Conservation (phyloP, 768 basidiomycete species). For the Boletus speciosus region DNA sequence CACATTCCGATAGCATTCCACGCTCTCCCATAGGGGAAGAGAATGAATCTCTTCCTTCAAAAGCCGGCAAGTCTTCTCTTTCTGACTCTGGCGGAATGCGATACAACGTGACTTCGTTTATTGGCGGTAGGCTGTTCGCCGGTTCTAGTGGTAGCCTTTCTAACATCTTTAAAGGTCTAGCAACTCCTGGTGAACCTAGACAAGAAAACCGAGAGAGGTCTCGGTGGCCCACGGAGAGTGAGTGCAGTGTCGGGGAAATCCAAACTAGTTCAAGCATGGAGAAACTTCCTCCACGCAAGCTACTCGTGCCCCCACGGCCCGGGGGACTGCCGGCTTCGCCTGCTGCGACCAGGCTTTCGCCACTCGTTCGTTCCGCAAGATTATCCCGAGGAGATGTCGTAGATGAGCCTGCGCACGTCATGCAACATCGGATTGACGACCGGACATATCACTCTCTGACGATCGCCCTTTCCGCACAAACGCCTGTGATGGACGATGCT, state of each 20-base stretch:
- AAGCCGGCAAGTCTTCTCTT: slow-evolving; percentile 14
- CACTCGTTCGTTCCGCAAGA: neutral
- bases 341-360: neutral
- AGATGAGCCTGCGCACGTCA: neutral
- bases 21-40: slow-evolving; percentile 17
- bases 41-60: slow-evolving; percentile 6
- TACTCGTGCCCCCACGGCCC: neutral
- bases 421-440: neutral
- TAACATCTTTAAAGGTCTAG: slow-evolving; percentile 31
- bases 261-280: neutral
- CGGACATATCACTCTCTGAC: slow-evolving; percentile 15
- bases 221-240: slow-evolving; percentile 3
- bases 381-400: neutral
- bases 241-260: neutral
- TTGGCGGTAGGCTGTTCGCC: slow-evolving; percentile 40
- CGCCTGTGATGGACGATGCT: slow-evolving; percentile 14
- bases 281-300: neutral
- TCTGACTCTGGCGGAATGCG: slow-evolving; percentile 48
- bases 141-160: neutral
- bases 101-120: slow-evolving; percentile 75
- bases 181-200: slow-evolving; percentile 23
- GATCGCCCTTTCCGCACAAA: slow-evolving; percentile 18
- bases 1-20: slow-evolving; percentile 14
- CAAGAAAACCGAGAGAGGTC: slow-evolving; percentile 7
- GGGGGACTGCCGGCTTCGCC: slow-evolving; percentile 1